Evolutionary conservation across 2,329 filamentous ascomycete species (phyloP).

Genomic region (Colletotrichum viniferum): DNA sequence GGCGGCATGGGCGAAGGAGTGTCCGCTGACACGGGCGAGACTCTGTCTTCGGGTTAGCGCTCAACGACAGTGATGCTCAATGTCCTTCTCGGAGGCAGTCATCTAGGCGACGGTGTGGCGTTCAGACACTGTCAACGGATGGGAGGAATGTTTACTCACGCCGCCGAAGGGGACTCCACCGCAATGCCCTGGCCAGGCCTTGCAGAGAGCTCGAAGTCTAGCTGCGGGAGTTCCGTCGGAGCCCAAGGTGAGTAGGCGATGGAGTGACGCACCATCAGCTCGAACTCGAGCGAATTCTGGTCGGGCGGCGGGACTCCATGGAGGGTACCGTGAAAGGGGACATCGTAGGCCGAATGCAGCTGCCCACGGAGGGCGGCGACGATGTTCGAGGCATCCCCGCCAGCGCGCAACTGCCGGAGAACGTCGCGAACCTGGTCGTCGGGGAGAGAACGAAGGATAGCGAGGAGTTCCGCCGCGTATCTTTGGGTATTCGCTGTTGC

Average conservation of each 20-base stretch:
- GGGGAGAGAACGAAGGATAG: not conserved
- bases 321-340: not conserved
- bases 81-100: not conserved
- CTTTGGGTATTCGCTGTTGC: not conserved
- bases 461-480: not conserved
- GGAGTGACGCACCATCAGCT: slow-evolving; percentile 8
- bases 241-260: slow-evolving; percentile 7
- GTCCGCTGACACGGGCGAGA: not conserved
- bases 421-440: not conserved
- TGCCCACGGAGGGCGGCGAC: not conserved
- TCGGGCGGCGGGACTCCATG: not conserved
- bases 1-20: not conserved
- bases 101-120: not conserved
- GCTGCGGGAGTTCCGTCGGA: not conserved
- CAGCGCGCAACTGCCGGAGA: not conserved
- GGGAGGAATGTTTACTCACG: not conserved
- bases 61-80: not conserved
- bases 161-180: not conserved
- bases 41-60: not conserved
- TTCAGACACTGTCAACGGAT: not conserved
- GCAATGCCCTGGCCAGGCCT: not conserved
- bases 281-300: slow-evolving; percentile 5
- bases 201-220: not conserved
- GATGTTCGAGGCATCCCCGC: not conserved
- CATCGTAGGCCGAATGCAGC: not conserved